Conservation (phyloP, 2,329 filamentous ascomycete genomes). For the Dactylellina cionopaga region DNA sequence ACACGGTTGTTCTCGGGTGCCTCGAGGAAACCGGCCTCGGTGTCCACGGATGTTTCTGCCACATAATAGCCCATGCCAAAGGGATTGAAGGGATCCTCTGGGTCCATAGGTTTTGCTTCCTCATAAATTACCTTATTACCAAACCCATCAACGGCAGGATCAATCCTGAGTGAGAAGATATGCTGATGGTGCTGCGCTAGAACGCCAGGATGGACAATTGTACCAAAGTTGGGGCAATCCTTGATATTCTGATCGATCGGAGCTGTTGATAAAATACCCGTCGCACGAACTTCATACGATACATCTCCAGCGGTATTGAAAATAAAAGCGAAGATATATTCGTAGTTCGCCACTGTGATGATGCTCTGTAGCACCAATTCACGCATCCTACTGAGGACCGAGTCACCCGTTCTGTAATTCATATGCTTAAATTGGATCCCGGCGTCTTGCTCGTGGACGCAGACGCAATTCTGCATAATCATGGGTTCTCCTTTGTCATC, state of each 20-base stretch:
- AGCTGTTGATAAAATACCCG: slow-evolving; percentile 74
- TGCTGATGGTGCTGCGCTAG: slow-evolving; percentile 79
- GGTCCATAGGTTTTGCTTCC: slow-evolving; percentile 70
- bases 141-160: slow-evolving; percentile 71
- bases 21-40: slow-evolving; percentile 64
- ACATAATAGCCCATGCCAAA: slow-evolving; percentile 62
- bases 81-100: slow-evolving; percentile 67
- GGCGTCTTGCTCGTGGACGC: slow-evolving; percentile 76
- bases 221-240: slow-evolving; percentile 70
- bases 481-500: slow-evolving; percentile 70
- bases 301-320: slow-evolving; percentile 77
- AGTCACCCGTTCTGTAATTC: slow-evolving; percentile 73
- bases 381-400: slow-evolving; percentile 71
- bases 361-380: slow-evolving; percentile 76
- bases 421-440: slow-evolving; percentile 78
- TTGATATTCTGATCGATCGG: slow-evolving; percentile 73
- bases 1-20: slow-evolving; percentile 64
- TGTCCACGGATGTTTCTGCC: slow-evolving; percentile 50
- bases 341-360: slow-evolving; percentile 77
- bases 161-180: slow-evolving; percentile 75
- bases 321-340: slow-evolving; percentile 77
- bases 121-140: slow-evolving; percentile 68
- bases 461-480: slow-evolving; percentile 73
- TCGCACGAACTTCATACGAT: slow-evolving; percentile 74
- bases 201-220: slow-evolving; percentile 74